Conservation (phyloP, 768 basidiomycete species). For the Royoungia palumana region DNA sequence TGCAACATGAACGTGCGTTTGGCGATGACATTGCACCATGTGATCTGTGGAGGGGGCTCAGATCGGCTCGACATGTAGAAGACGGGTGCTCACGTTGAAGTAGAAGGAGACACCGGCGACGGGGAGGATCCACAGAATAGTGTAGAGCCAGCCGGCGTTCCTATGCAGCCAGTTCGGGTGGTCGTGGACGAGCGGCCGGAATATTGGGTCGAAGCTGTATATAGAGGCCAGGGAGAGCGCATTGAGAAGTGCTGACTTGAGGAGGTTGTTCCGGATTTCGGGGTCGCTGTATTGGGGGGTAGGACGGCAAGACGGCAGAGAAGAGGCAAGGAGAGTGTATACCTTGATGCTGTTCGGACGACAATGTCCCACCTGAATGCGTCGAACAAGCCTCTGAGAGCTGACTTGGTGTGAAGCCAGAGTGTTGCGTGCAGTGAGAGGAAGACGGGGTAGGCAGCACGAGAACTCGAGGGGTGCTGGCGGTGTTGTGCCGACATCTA, state of each 20-base stretch:
- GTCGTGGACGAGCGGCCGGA: conserved; percentile 63
- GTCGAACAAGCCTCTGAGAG: conserved; percentile 59
- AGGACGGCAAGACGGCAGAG: conserved; percentile 6
- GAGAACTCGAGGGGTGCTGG: conserved; percentile 34
- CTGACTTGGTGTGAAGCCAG: conserved; percentile 57
- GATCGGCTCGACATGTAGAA: conserved; percentile 8
- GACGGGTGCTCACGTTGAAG: conserved; percentile 60
- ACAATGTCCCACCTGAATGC: conserved; percentile 73
- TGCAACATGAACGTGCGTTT: conserved; percentile 70
- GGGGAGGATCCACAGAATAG: conserved; percentile 75
- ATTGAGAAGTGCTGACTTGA: conserved; percentile 76
- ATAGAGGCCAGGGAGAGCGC: conserved; percentile 66
- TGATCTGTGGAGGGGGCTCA: conserved; percentile 45
- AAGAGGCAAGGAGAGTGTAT: conserved; percentile 14
- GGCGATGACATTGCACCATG: conserved; percentile 76
- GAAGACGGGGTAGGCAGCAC: conserved; percentile 65
- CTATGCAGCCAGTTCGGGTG: conserved; percentile 65
- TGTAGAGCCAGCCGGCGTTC: conserved; percentile 75
- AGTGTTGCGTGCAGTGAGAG: conserved; percentile 60
- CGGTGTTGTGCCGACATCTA: conserved; percentile 26
- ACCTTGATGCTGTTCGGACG: conserved; percentile 57
- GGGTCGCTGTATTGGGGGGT: conserved; percentile 50
- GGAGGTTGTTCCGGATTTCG: conserved; percentile 69
- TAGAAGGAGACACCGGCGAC: conserved; percentile 75
- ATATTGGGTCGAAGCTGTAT: conserved; percentile 69